These are phyloP conservation scores for Symbiotaphrina buchneri DNA, from an alignment of 495 filamentous ascomycete genomes.

Conservation along the genomic window DNA sequence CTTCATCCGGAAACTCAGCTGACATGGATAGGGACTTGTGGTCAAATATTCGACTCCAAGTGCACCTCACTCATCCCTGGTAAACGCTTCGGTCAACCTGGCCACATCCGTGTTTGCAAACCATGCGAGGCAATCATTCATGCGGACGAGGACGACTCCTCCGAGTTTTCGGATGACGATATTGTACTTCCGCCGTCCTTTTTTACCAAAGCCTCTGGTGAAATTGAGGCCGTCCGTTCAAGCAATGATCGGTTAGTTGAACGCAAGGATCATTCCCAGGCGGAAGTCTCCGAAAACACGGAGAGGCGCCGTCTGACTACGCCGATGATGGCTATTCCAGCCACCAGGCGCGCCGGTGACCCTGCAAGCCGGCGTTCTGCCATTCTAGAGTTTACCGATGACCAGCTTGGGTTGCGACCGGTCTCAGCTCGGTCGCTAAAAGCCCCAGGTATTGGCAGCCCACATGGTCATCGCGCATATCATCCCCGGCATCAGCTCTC, in stretches of 20 bases:
- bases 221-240: too few relatives aligned
- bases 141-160: slow-evolving; percentile 79
- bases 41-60: slow-evolving; percentile 94
- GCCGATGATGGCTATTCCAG: slow-evolving; percentile 67
- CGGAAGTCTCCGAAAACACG: too few relatives aligned
- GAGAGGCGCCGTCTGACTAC: slow-evolving; percentile 8
- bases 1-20: background rate
- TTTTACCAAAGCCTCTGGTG: slow-evolving; percentile 8
- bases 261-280: too few relatives aligned
- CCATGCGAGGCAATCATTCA: slow-evolving; percentile 85
- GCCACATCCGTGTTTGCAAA: slow-evolving; percentile 77
- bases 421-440: slow-evolving; percentile 88
- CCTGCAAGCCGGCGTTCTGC: slow-evolving; percentile 65
- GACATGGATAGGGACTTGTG: slow-evolving; percentile 28
- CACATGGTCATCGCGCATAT: slow-evolving; percentile 60
- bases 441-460: slow-evolving; percentile 39
- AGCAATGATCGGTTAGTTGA: too few relatives aligned
- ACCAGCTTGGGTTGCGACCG: slow-evolving; percentile 44
- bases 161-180: slow-evolving; percentile 66
- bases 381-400: slow-evolving; percentile 72
- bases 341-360: slow-evolving; percentile 60
- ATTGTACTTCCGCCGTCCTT: slow-evolving; percentile 26
- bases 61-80: slow-evolving; percentile 82
- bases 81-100: slow-evolving; percentile 64
- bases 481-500: slow-evolving; percentile 66